Evolutionary conservation across 2,329 filamentous ascomycete species (phyloP), one percentile per base, ranked within the genome.

Genomic region (Cylindrodendrum hubeiense): DNA sequence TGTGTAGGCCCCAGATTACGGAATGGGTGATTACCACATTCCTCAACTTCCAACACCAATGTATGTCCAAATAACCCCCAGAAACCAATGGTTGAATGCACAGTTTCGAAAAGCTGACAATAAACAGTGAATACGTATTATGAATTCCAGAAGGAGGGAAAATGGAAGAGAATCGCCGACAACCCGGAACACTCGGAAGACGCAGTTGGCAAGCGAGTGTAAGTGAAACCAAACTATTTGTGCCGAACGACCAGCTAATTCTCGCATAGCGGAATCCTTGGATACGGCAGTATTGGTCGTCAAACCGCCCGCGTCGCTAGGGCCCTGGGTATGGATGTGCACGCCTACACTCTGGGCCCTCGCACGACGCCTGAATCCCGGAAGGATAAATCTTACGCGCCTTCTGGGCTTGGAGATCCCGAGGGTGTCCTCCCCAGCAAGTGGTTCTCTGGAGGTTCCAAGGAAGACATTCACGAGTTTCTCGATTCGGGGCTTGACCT

Each of bases 341-440:
- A 94, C 74, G 93, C 92, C 1, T 94, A 92, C 80, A 95, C 92
- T 0, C 89, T 92, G 0, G 88, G 87, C 26, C 87, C 91, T 1
- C 89, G 91, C n/a, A 77, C 82, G 9, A 93, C 91, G 0, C 86
- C 89, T 0, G 89, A 90, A 59, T 91, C 89, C 1, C 86, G 86
- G 47, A 82, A 79, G 28, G 92, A 95, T 77, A 76, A 80, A 15
- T 87, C 89, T 6, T 95, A 91, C 79, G 87, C 90, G 34, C 88
- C 93, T 0, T 88, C 89, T 0, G 89, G 90, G 0, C 92, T 91
- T 8, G 86, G 86, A 5, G 86, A 88, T 54, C 81, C 82, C 2
- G 79, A 84, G 0, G 86, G 86, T 12, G 56, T 73, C 8, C 78
- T 86, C n/a, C 86, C 87, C 0, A 71, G 78, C 15, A 80, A 79